Evolutionary conservation across 805 yeast species (phyloP), one percentile per base, ranked within the genome.

Genomic region (Candida quercuum): DNA sequence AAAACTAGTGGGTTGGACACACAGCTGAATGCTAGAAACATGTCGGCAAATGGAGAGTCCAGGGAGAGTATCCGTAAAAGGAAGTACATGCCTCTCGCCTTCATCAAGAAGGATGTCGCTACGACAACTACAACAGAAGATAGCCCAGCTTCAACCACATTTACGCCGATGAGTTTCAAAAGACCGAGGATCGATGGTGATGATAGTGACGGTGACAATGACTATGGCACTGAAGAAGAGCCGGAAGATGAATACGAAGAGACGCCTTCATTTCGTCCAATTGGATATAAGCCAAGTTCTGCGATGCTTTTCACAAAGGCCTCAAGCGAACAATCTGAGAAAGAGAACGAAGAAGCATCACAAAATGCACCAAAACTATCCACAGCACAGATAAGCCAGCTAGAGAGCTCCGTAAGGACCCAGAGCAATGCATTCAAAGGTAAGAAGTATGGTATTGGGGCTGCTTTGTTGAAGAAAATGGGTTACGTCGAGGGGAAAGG

Each of bases 401-500:
- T 19, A 4, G 32, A 29, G 5, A 18, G 8, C 15, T 16, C 32
- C 4, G 24, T 29, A n/a, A 29, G 32, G 32, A 19, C 32, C 3
- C 11, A 33, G 23, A 34, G 17, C 12, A 46, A 49, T 30, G 40
- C 40, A 14, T 47, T 43, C 29, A 47, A 39, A 15, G 54, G 53
- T 1, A 48, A 44, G 39, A 58, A 51, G 34, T 88, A 89, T 54
- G 98, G 98, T 6, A 76, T 87, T 27, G 98, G 98, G 26, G 95
- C 95, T 3, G 61, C 71, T 35, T 62, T 91, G 35, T 58, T 91
- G 63, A 68, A 76, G 42, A 73, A 78, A 44, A 89, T 91, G 98
- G 99, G 99, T 0, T 89, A 86, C 59, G 70, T 71, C 7, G 74
- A 73, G 28, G 98, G 99, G 0, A 67, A 73, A 50, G 98, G 97